A percentile compares a stretch with the other conserved stretches of the same genome.
Conservation (phyloP, 129 eudicot genomes). For the Flaveria brownii region DNA sequence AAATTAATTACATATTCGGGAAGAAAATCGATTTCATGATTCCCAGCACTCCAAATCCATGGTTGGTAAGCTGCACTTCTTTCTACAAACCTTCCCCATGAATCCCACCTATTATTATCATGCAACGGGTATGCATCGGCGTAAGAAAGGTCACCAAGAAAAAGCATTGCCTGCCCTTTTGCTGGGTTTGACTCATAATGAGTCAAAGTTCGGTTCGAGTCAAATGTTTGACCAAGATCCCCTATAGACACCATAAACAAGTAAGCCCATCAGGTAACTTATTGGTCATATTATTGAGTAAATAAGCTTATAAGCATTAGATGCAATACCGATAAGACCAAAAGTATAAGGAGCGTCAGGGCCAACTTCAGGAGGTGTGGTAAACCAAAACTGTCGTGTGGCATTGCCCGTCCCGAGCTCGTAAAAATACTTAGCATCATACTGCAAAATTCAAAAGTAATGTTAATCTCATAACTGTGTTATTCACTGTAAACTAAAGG, state of each 20-base stretch:
- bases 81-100: slow-evolving; percentile 92
- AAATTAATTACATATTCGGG: slow-evolving; percentile 57
- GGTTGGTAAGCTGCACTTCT: slow-evolving; percentile 86
- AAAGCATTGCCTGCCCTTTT: slow-evolving; percentile 71
- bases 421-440: slow-evolving; percentile 74
- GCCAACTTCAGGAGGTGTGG: slow-evolving; percentile 78
- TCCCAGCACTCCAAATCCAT: slow-evolving; percentile 96
- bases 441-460: slow-evolving; percentile 48
- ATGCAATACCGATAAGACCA: slow-evolving; percentile 79
- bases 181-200: slow-evolving; percentile 79
- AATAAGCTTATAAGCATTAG: background rate
- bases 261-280: slow-evolving; percentile 10
- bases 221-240: slow-evolving; percentile 87
- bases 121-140: slow-evolving; percentile 78
- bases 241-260: slow-evolving; percentile 43
- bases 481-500: background rate
- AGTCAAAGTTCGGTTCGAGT: slow-evolving; percentile 72
- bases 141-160: slow-evolving; percentile 86
- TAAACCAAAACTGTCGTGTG: slow-evolving; percentile 71
- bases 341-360: slow-evolving; percentile 94
- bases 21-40: slow-evolving; percentile 78
- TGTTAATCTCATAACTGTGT: slow-evolving; percentile 10
- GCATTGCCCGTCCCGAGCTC: slow-evolving; percentile 57
- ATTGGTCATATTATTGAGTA: background rate
- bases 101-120: slow-evolving; percentile 89